Base-by-base conservation (phyloP, 31 red algal species). In the Asparagopsis taxiformis region DNA sequence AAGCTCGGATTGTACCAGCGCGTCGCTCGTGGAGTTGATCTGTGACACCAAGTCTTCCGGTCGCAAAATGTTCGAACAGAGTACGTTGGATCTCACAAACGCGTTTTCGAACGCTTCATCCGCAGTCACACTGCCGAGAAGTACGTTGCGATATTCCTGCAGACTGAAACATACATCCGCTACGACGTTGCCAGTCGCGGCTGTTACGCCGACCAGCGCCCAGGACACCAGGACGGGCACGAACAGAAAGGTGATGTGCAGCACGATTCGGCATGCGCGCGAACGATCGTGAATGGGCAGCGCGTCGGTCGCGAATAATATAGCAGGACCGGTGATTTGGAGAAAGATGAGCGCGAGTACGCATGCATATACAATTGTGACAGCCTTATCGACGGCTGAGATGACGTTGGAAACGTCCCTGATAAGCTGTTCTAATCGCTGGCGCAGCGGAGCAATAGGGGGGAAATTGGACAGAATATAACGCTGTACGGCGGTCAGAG, bases 131-230 rank as follows among this genome's bases (percentile, higher is more conserved):
- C 10, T 56, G 17, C 65, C 65, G 30, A 55, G 21, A 32, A 84
- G 65, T 3, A 70, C 55, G 1, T 39, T 9, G 44, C 79, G 79
- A 43, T 84, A 84, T 8, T 54, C 79, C 26, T 84, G 55, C 53
- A 84, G 30, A 36, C 50, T 61, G 11, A 59, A 33, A 57, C 79
- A 84, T 3, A 84, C 57, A 49, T 84, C 67, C 1, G 74, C 52
- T 3, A 89, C 25, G 1, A 65, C 68, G 0, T 35, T 39, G 29
- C 84, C 84, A 4, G 74, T 53, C 11, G 74, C 64, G 19, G 84
- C 33, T 9, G 74, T 62, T 6, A 79, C 38, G 38, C 84, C 84
- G 31, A 79, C 73, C 2, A 77, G 59, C 19, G 73, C 52, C 84
- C 79, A 84, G 21, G 65, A 50, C 41, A 84, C 49, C 2, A 84